phyloP scores from a whole-genome alignment of 495 filamentous ascomycete genomes.

The Copromyces sp. region DNA sequence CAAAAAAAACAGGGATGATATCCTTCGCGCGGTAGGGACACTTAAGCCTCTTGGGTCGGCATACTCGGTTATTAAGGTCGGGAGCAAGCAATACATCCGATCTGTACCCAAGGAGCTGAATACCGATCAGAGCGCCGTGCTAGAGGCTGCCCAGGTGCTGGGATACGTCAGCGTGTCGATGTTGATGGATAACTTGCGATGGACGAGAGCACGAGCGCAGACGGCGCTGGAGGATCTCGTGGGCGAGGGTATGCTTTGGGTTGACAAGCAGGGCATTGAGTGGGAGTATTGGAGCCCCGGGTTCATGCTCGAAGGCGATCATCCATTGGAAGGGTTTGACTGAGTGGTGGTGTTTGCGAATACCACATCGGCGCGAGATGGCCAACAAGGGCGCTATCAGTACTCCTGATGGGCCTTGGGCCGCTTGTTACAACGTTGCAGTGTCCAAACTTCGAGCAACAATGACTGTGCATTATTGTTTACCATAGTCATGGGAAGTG shows the following conservation, averaged over 20 bases:
- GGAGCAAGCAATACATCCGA: conserved; percentile 76
- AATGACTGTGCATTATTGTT: neutral
- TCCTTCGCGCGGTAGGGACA: conserved; percentile 79
- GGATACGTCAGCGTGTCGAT: conserved; percentile 87
- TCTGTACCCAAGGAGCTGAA: conserved; percentile 95
- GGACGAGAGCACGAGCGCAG: conserved; percentile 74
- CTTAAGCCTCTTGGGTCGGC: conserved; percentile 80
- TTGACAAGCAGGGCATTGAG: conserved; percentile 77
- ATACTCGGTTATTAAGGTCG: conserved; percentile 73
- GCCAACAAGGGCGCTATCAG: neutral
- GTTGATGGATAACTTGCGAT: conserved; percentile 80
- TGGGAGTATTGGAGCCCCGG: conserved; percentile 93
- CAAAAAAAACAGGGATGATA: conserved; percentile 59
- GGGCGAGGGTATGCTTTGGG: conserved; percentile 88
- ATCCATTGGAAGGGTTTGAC: neutral
- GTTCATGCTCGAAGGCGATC: conserved; percentile 33
- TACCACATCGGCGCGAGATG: neutral
- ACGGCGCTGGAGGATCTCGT: conserved; percentile 86
- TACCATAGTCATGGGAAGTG: neutral
- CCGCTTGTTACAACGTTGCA: neutral
- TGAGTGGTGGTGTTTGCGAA: neutral
- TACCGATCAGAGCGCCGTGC: conserved; percentile 81
- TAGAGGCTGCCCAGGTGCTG: conserved; percentile 76
- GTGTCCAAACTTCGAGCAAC: neutral
- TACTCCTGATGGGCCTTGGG: neutral